phyloP scores from a whole-genome alignment of 768 basidiomycete species.

The Daedaleopsis nitida region DNA sequence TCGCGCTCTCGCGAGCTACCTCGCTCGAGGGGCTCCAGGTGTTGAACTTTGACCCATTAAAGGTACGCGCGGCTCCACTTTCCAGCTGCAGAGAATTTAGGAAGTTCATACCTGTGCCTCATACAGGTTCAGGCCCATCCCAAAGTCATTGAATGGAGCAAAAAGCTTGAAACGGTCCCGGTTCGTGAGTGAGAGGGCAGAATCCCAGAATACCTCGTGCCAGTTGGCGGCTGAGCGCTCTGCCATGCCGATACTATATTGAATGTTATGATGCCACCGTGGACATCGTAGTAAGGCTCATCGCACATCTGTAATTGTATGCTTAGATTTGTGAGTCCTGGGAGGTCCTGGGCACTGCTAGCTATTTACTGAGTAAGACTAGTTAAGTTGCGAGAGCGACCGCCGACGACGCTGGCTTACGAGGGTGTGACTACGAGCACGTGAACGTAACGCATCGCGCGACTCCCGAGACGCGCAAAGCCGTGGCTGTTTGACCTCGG shows the following conservation, averaged over 20 bases:
- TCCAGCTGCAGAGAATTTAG: neutral
- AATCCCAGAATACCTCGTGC: no score
- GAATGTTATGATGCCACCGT: no score
- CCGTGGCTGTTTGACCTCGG: neutral
- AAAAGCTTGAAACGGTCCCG: conserved; percentile 9
- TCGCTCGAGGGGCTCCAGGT: conserved; percentile 84
- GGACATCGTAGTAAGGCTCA: conserved; percentile 2
- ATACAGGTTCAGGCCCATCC: conserved; percentile 3
- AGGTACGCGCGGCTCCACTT: conserved; percentile 47
- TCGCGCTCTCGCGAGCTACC: conserved; percentile 88
- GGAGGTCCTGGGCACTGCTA: no score
- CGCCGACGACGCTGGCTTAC: no score
- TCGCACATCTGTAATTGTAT: conserved; percentile 15
- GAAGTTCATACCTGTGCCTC: neutral
- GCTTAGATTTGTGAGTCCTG: conserved; percentile 18
- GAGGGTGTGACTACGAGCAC: conserved; percentile 2
- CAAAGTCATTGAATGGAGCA: conserved; percentile 3
- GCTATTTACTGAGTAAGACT: no score
- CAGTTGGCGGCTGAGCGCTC: no score
- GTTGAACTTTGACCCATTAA: conserved; percentile 71
- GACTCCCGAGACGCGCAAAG: no score
- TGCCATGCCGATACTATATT: no score
- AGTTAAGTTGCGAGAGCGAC: no score
- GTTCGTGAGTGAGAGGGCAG: neutral
- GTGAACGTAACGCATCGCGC: conserved; percentile 2